Percentiles rank a stretch among this genome's conserved stretches.
These are phyloP conservation scores for Exophiala sideris DNA, from an alignment of 2,329 filamentous ascomycete genomes.

Conservation along the genomic window DNA sequence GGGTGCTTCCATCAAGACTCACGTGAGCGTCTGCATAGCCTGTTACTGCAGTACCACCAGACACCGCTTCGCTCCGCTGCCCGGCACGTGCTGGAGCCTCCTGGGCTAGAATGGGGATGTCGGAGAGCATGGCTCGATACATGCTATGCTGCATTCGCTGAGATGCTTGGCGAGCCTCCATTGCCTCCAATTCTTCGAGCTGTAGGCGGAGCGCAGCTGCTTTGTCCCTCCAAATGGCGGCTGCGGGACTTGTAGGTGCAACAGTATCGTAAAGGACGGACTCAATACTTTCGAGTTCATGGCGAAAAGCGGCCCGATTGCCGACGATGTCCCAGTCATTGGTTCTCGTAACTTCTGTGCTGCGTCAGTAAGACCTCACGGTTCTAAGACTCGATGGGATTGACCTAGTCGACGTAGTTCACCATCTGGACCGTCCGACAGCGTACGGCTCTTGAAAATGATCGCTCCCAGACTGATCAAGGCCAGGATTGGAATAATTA, in stretches of 20 bases:
- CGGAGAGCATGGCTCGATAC: conserved; percentile 16
- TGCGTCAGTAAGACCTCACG: no score
- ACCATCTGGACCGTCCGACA: no score
- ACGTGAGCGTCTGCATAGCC: conserved; percentile 10
- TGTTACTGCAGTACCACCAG: conserved; percentile 1
- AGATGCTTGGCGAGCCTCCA: background rate
- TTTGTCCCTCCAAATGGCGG: background rate
- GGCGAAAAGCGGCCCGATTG: background rate
- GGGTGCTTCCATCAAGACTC: conserved; percentile 1
- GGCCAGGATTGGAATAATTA: no score
- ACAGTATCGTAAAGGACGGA: background rate
- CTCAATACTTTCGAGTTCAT: conserved; percentile 4
- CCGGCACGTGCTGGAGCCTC: background rate
- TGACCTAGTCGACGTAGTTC: no score
- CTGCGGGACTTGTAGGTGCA: background rate
- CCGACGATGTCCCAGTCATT: no score
- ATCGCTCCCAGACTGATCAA: no score
- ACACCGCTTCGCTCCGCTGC: background rate
- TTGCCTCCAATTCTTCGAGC: background rate
- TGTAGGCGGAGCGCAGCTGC: conserved; percentile 2
- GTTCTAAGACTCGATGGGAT: no score
- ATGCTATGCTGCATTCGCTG: conserved; percentile 12
- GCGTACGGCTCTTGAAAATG: no score
- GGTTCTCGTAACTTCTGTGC: no score
- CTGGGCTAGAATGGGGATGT: background rate